Evolutionary conservation across 192 early-diverging fungal genomes (phyloP).

Genomic region (Diversispora eburnea): DNA sequence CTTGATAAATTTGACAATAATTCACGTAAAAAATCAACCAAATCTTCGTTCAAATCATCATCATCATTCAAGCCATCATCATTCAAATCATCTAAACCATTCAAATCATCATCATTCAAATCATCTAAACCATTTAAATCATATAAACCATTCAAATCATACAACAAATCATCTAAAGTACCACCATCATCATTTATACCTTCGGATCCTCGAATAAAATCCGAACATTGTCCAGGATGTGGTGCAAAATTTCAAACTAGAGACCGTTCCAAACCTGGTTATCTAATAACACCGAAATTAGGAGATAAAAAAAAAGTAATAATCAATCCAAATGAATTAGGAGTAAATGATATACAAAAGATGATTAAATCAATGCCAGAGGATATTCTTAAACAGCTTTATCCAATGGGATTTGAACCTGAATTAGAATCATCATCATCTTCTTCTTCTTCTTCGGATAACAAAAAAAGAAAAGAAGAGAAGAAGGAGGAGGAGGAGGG

Average conservation of each 20-base stretch:
- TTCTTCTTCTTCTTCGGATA: too few species aligned
- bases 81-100: too few species aligned
- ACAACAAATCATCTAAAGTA: too few species aligned
- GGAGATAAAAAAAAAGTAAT: constrained; percentile 30
- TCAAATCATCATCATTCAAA: too few species aligned
- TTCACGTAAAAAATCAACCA: too few species aligned
- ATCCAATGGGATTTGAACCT: constrained; percentile 33
- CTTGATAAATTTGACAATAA: too few species aligned
- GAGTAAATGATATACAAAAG: constrained; percentile 2
- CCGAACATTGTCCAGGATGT: constrained; percentile 58
- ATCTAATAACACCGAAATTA: constrained; percentile 31
- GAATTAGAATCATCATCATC: constrained; percentile 21
- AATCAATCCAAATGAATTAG: constrained; percentile 26
- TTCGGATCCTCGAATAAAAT: not conserved
- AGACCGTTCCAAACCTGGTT: constrained; percentile 46
- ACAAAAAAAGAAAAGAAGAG: not conserved
- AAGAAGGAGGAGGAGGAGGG: not conserved
- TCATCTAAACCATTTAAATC: too few species aligned
- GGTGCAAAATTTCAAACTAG: constrained; percentile 62
- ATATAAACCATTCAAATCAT: too few species aligned
- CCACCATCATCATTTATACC: too few species aligned
- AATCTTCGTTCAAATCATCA: too few species aligned
- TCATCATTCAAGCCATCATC: too few species aligned
- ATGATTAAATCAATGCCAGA: constrained; percentile 46
- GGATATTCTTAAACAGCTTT: constrained; percentile 35